A percentile compares a stretch with the other conserved stretches of the same genome.
Evolutionary conservation across 176 grass and related monocot species (phyloP).

Genomic region (Cenchrus purpureus): DNA sequence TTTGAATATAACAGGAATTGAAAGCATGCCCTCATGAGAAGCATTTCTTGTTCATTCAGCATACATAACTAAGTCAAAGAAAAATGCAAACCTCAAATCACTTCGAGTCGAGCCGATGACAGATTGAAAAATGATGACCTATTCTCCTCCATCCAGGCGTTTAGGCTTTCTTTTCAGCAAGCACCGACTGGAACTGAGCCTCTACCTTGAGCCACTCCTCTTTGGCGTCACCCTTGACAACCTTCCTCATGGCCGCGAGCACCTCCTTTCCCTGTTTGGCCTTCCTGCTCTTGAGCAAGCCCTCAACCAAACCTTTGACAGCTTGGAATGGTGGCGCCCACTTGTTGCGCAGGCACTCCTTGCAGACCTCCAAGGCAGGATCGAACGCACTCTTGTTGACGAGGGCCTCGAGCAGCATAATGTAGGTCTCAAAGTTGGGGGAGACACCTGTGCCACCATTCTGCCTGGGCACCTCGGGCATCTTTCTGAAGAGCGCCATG

Average conservation of each 20-base stretch:
- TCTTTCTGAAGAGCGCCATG: slow-evolving; percentile 56
- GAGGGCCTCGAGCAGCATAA: slow-evolving; percentile 56
- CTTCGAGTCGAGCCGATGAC: too few relatives aligned
- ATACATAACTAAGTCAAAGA: too few relatives aligned
- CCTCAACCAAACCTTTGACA: slow-evolving; percentile 58
- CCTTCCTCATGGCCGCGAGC: slow-evolving; percentile 50
- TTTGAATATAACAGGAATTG: too few relatives aligned
- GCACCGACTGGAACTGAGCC: slow-evolving; percentile 44
- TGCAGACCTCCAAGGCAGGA: slow-evolving; percentile 65
- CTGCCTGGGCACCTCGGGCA: slow-evolving; percentile 50
- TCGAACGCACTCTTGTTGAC: slow-evolving; percentile 55
- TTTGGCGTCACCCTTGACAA: slow-evolving; percentile 50
- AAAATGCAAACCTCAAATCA: background rate
- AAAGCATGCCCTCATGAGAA: too few relatives aligned
- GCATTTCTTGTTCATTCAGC: too few relatives aligned
- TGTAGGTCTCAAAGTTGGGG: slow-evolving; percentile 67
- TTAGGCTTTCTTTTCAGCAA: slow-evolving; percentile 30
- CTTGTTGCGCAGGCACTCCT: slow-evolving; percentile 62
- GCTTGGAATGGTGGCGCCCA: slow-evolving; percentile 66
- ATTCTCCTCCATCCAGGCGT: too few relatives aligned
- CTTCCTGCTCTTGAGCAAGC: slow-evolving; percentile 63
- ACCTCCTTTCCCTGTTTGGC: slow-evolving; percentile 67
- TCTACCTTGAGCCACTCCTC: slow-evolving; percentile 82
- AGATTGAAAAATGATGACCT: too few relatives aligned
- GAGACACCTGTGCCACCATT: slow-evolving; percentile 49